Evolutionary conservation across 306 rosid species (phyloP), one percentile per base, ranked within the genome.

Genomic region (Medicago arabica): DNA sequence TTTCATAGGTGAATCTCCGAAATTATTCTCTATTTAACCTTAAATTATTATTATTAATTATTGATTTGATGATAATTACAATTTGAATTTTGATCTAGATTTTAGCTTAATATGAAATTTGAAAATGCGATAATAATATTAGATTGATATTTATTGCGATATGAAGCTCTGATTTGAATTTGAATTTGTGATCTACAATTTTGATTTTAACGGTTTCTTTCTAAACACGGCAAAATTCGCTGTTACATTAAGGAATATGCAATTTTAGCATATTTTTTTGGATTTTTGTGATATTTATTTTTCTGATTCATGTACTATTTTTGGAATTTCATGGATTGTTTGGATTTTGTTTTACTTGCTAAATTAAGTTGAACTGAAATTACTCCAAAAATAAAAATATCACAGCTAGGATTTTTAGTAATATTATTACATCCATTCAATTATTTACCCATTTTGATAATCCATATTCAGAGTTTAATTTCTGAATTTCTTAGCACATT

Each of bases 291-390:
- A 4, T 51, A 49, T 34, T 38, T 31, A 41, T 46, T 40, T 60
- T 60, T 81, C 19, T 51, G 46, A 69, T 69, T 62, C 19, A 7
- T 65, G 74, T 76, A 25, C 80, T 71, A 77, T 75, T 81, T 83
- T 6, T 39, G 79, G 84, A 72, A 55, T 76, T 63, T 62, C 25
- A 18, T 31, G 12, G 38, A 63, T 85, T 77, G 73, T 69, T 83
- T 75, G 74, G 80, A 75, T 84, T 83, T 38, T 41, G 76, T 53
- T 68, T 71, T 68, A 23, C 67, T 67, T 62, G 50, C 78, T 78
- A 83, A 76, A 79, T 76, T 64, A 71, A 76, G 81, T 76, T 9
- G 36, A 81, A 70, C 50, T 31, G 57, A 46, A 76, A 49, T 28
- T 17, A 39, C 44, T 41, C 55, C 50, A 34, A 61, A 16, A 14